These are phyloP conservation scores for Penicillium riverlandense DNA, from an alignment of 495 filamentous ascomycete species.

Conservation along the genomic window DNA sequence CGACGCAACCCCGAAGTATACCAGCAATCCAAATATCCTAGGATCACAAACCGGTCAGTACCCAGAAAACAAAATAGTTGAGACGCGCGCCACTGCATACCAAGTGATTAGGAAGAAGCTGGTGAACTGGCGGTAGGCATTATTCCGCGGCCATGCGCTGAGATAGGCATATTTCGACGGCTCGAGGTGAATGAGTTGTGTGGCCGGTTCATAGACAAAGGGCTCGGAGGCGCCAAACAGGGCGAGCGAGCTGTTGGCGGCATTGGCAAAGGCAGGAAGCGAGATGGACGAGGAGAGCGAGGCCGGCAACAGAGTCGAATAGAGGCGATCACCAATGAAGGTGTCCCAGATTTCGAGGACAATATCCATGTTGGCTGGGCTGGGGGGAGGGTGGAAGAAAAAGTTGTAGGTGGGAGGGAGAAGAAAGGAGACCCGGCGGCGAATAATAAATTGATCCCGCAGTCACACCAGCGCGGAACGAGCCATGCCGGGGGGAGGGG, in stretches of 20 bases:
- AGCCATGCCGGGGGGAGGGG: constrained; percentile 16
- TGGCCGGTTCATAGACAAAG: constrained; percentile 67
- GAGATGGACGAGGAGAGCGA: constrained; percentile 41
- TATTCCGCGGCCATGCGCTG: constrained; percentile 74
- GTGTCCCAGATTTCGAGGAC: constrained; percentile 81
- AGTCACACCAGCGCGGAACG: constrained; percentile 40
- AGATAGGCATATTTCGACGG: constrained; percentile 74
- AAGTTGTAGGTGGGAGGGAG: constrained; percentile 1
- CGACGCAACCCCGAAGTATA: constrained; percentile 79
- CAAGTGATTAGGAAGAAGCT: constrained; percentile 80
- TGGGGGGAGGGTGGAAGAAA: neutral
- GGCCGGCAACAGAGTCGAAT: constrained; percentile 63
- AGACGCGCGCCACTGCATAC: constrained; percentile 38
- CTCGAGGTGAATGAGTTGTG: constrained; percentile 57
- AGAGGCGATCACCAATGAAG: constrained; percentile 74
- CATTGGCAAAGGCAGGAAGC: constrained; percentile 32
- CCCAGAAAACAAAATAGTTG: constrained; percentile 5
- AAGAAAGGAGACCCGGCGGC: constrained; percentile 9
- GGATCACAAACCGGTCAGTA: constrained; percentile 3
- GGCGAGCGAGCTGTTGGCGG: constrained; percentile 32
- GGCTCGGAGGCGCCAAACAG: constrained; percentile 37
- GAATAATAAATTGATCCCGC: constrained; percentile 19
- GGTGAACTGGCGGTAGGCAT: constrained; percentile 67
- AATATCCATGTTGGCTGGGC: constrained; percentile 67
- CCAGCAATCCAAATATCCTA: constrained; percentile 75